Evolutionary conservation across 2,329 filamentous ascomycete genomes (phyloP).

Genomic region (Ilyonectria destructans): DNA sequence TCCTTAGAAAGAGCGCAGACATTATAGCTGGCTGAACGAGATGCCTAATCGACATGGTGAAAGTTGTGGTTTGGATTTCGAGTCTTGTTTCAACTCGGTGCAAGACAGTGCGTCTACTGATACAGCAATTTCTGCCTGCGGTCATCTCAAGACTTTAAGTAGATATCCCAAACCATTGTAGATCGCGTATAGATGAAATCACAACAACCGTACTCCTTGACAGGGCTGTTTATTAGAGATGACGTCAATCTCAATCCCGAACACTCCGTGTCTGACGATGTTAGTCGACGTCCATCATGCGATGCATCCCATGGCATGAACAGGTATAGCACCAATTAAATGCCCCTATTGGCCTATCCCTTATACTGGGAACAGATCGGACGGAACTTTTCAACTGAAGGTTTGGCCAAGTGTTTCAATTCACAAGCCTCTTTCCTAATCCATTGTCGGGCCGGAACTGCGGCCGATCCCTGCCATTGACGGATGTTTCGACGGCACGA

Average conservation of each 20-base stretch:
- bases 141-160: not conserved
- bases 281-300: not conserved
- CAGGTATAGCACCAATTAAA: not conserved
- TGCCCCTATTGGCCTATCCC: not conserved
- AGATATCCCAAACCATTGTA: not conserved
- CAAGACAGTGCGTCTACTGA: not conserved
- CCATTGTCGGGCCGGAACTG: not conserved
- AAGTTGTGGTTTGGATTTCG: not conserved
- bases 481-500: not conserved
- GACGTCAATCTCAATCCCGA: not conserved
- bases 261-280: not conserved
- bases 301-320: not conserved
- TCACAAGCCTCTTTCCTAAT: not conserved
- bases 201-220: not conserved
- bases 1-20: not conserved
- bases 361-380: not conserved
- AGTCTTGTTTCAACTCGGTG: not conserved
- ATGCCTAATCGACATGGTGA: not conserved
- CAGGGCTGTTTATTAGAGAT: not conserved
- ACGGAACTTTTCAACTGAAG: not conserved
- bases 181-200: not conserved
- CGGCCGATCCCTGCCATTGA: not conserved
- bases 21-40: not conserved
- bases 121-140: not conserved
- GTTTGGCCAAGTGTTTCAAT: not conserved